Base-by-base conservation (phyloP, 2,329 filamentous ascomycete genomes). In the Cytospora paraplurivora region DNA sequence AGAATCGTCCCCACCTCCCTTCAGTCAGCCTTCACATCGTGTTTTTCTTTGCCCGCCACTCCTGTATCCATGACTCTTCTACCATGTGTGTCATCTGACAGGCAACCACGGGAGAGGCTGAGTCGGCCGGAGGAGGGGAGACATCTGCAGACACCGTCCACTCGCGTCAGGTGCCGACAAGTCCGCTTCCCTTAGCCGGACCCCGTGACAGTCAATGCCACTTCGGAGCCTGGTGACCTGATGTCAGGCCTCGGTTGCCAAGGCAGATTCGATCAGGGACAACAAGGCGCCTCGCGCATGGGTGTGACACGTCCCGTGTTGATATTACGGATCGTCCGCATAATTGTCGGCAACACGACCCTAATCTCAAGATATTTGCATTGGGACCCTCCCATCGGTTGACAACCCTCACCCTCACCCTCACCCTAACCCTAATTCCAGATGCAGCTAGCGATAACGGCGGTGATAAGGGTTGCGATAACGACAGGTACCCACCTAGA, bases 91-190 rank as follows among this genome's bases (percentile, higher is more conserved):
- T 32, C 21, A 32, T 32, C 51, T 33, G 19, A n/a, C 32, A 17
- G 19, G 51, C 38, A 35, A 13, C 47, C 17, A 27, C 38, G n/a
- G 27, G 41, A 34, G 8, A 60, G 56, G 62, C 57, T 60, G 57
- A 64, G 38, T 50, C 38, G 44, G 33, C 10, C 38, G 51, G 51
- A 47, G 35, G 35, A 47, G n/a, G 53, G 52, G 50, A 37, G 38
- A 56, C 62, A 34, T 8, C 37, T 56, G 62, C 57, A 52, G 52
- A 33, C 41, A 38, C 59, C 59, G 59, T 38, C 59, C 56, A 50
- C 38, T 49, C 21, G 50, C 21, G 55, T 65, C 59, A 59, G 59
- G 59, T 55, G 50, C 59, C 63, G 41, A 55, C 13, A 50, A 19
- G 19, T 38, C 54, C 54, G 53, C 53, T 27, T 37, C 55, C 51